Base-by-base conservation (phyloP, 148 eudicot species). In the Fagopyrum esculentum region DNA sequence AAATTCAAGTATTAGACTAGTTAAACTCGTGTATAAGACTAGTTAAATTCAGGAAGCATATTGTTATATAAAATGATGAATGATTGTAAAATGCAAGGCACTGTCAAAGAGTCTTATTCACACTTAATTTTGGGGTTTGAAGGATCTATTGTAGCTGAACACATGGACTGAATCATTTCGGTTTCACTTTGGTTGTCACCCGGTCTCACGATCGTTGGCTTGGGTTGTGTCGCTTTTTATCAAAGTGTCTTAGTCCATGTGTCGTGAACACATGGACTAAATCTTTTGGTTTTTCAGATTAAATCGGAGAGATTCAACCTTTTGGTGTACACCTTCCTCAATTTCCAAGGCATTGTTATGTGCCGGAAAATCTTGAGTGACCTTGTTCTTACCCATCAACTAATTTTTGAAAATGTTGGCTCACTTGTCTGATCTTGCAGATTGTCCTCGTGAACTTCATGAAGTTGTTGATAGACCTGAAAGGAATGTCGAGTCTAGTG, bases 141-240 rank as follows among this genome's bases (percentile, higher is more conserved):
- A 92, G 98, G 85, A 80, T 95, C 56, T 81, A 87, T 80, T 82
- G 94, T 90, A 69, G 98, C 98, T 45, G 99, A 92, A 84, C 26
- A 22, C 26, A 22, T 22, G 26, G 26, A 22, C 26, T 22, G 26
- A 22, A 22, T 22, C 26, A 0, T 22, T 22, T 22, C 0, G 26
- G 26, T 22, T 78, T 95, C 50, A 98, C 99, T 11, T 89, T 95
- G 59, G 85, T 95, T 77, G 98, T 87, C 46, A 95, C 99, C 43
- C 84, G 97, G 61, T 88, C 86, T 84, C 82, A 84, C 74, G 88
- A 89, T 84, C 98, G 99, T 35, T 86, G 92, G 56, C 91, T 71
- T 57, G 98, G 98, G 78, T 92, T 90, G 99, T 95, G 99, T 77
- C 93, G 89, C 19, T 73, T 92, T 60, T 78, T 90, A 88, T 95